Evolutionary conservation across 306 rosid genomes (phyloP).

Genomic region (Malus orientalis): DNA sequence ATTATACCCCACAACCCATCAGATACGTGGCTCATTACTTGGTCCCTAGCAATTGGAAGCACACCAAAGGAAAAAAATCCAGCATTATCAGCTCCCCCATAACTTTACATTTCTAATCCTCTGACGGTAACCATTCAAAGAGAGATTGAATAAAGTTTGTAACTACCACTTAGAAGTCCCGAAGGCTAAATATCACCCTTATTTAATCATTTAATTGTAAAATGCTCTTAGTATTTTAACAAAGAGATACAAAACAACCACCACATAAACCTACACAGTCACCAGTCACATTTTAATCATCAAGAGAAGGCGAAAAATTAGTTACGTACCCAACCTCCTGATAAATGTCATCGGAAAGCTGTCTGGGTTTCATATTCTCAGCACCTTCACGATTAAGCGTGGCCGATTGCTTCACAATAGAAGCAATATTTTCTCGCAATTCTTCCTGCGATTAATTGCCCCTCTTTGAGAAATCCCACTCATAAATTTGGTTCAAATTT

Average conservation of each 20-base stretch:
- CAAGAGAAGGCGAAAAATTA: background rate
- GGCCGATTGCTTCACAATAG: conserved; percentile 58
- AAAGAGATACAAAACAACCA: background rate
- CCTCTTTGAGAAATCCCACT: conserved; percentile 11
- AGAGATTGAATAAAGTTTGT: background rate
- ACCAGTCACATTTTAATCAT: background rate
- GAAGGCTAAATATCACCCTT: background rate
- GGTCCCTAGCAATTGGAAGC: conserved; percentile 35
- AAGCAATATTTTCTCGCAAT: conserved; percentile 46
- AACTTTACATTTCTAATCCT: background rate
- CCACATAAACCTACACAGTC: background rate
- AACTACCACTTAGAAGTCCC: background rate
- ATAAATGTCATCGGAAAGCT: conserved; percentile 75
- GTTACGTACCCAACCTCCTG: conserved; percentile 68
- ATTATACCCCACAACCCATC: conserved; percentile 80
- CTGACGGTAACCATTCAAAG: background rate
- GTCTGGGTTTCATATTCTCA: conserved; percentile 86
- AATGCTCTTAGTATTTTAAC: background rate
- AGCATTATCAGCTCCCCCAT: background rate
- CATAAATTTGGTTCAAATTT: background rate
- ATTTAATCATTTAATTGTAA: background rate
- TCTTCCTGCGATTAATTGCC: conserved; percentile 43
- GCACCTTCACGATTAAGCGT: conserved; percentile 64
- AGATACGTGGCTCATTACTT: conserved; percentile 65
- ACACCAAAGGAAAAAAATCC: background rate